Evolutionary conservation across 2,329 filamentous ascomycete genomes (phyloP).

Genomic region (Botrytis paeoniae): DNA sequence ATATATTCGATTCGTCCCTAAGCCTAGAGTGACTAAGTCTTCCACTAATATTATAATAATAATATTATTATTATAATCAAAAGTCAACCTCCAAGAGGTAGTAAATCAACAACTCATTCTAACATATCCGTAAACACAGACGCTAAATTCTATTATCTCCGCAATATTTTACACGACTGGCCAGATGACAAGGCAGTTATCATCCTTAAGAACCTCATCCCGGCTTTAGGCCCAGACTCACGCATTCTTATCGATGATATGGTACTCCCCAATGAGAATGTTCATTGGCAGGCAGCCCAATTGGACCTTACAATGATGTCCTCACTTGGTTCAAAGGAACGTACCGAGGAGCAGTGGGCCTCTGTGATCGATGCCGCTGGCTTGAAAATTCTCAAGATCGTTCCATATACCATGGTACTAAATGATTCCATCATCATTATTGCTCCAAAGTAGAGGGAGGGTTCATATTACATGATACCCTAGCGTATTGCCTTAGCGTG

Average conservation of each 20-base stretch:
- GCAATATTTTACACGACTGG: not conserved
- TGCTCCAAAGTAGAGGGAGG: not conserved
- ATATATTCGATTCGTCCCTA: too few species aligned
- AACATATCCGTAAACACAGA: not conserved
- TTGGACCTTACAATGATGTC: constrained; percentile 42
- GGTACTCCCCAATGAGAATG: constrained; percentile 40
- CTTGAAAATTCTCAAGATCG: constrained; percentile 17
- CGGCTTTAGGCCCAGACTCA: not conserved
- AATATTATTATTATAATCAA: too few species aligned
- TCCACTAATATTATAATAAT: too few species aligned
- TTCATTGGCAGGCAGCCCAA: constrained; percentile 30
- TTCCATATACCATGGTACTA: constrained; percentile 6
- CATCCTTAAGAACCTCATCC: not conserved
- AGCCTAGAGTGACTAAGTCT: too few species aligned
- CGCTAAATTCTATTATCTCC: not conserved
- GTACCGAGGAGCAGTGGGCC: constrained; percentile 40
- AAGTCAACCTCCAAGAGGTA: not conserved
- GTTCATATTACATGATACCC: not conserved
- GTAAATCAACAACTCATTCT: not conserved
- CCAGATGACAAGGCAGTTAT: not conserved
- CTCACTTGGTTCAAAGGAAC: constrained; percentile 38
- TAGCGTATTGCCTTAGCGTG: too few species aligned
- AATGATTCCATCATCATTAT: constrained; percentile 9
- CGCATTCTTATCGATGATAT: constrained; percentile 44
- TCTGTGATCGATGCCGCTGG: constrained; percentile 21